Evolutionary conservation across 2,329 filamentous ascomycete genomes (phyloP).

Genomic region (Hymenoscyphus albidus): DNA sequence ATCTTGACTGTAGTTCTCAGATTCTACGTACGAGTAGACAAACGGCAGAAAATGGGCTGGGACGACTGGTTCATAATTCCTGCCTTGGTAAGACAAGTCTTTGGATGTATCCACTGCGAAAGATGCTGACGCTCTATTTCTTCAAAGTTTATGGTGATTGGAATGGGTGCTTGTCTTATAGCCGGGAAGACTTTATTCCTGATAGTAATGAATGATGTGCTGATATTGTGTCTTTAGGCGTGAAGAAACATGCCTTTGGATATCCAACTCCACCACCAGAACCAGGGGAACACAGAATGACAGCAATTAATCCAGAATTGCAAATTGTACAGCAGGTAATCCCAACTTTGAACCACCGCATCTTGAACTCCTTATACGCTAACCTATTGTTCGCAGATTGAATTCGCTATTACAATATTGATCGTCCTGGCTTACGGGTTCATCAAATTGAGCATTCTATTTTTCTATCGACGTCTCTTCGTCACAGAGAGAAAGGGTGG

Average conservation of each 20-base stretch:
- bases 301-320: slow-evolving; percentile 1
- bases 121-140: neutral
- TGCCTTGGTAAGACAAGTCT: slow-evolving; percentile 4
- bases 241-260: neutral
- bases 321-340: slow-evolving; percentile 2
- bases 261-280: slow-evolving; percentile 1
- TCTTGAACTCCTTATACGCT: neutral
- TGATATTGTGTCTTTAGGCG: neutral
- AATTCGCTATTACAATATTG: slow-evolving; percentile 6
- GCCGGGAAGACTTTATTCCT: neutral
- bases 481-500: neutral
- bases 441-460: slow-evolving; percentile 15
- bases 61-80: slow-evolving; percentile 11
- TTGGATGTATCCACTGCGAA: neutral
- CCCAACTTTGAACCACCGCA: neutral
- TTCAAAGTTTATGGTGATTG: slow-evolving; percentile 3
- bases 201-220: neutral
- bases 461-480: slow-evolving; percentile 10
- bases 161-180: slow-evolving; percentile 5
- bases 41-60: slow-evolving; percentile 7
- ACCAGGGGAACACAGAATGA: neutral
- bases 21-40: slow-evolving; percentile 9
- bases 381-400: neutral
- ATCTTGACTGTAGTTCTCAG: slow-evolving; percentile 5
- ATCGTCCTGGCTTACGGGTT: slow-evolving; percentile 11